These are phyloP conservation scores for Phytopythium cucurbitacearum DNA, from an alignment of 352 stramenopile species.

Conservation along the genomic window DNA sequence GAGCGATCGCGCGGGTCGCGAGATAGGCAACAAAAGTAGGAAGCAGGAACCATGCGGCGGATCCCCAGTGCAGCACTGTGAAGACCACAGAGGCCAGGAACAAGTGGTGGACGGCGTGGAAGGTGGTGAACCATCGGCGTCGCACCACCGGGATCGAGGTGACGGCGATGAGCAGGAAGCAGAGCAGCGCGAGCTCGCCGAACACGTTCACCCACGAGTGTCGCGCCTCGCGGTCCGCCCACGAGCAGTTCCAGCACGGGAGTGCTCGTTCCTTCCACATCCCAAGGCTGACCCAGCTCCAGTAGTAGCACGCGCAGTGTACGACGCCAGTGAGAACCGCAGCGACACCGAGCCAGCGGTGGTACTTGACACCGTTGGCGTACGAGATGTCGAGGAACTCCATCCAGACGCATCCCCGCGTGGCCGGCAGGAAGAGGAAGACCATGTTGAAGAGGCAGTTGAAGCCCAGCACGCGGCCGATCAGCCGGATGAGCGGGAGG, in stretches of 20 bases:
- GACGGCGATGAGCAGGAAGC: conserved; percentile 15
- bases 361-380: conserved; percentile 33
- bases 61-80: conserved; percentile 9
- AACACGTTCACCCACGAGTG: conserved; percentile 20
- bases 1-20: conserved; percentile 11
- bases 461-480: conserved; percentile 12
- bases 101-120: conserved; percentile 24
- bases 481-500: too few relatives aligned
- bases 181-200: conserved; percentile 14
- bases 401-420: conserved; percentile 29
- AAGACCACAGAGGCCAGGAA: conserved; percentile 18
- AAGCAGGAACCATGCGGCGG: conserved; percentile 9
- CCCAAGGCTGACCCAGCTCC: conserved; percentile 11
- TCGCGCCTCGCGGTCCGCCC: conserved; percentile 6
- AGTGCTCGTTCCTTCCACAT: conserved; percentile 15
- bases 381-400: conserved; percentile 38
- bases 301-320: conserved; percentile 19
- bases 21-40: conserved; percentile 9
- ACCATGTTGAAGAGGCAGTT: conserved; percentile 30
- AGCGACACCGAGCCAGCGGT: conserved; percentile 26
- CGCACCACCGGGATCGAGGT: conserved; percentile 28
- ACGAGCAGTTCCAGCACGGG: conserved; percentile 26
- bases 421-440: conserved; percentile 30
- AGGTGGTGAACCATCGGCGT: conserved; percentile 19
- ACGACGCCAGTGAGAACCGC: conserved; percentile 16